Evolutionary conservation across 2,329 filamentous ascomycete genomes (phyloP).

Genomic region (Diaporthe sp.): DNA sequence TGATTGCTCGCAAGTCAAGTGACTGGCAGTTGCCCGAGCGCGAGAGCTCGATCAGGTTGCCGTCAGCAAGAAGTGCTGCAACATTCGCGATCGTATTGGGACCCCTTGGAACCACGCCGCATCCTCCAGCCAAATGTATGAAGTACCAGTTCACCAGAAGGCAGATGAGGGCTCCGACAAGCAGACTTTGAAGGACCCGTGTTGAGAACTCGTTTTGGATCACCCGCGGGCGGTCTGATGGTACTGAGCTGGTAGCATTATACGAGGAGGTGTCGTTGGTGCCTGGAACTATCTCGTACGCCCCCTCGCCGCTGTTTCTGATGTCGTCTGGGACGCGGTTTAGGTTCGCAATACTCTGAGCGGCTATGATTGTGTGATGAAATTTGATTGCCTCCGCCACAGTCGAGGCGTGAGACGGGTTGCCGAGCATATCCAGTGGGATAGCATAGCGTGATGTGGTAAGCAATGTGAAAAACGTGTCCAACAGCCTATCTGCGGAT

Average conservation of each 20-base stretch:
- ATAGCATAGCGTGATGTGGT: neutral
- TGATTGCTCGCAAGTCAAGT: neutral
- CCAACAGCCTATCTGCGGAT: neutral
- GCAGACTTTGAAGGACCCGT: neutral
- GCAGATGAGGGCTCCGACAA: neutral
- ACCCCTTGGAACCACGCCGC: neutral
- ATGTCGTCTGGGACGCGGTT: no score
- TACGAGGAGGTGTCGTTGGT: conserved; percentile 6
- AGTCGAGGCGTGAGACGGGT: neutral
- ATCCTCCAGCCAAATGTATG: neutral
- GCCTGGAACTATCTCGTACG: neutral
- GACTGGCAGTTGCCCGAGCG: neutral
- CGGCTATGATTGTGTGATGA: neutral
- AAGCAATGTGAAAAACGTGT: neutral
- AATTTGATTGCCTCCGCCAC: conserved; percentile 1
- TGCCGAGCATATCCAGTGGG: neutral
- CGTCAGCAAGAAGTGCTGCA: neutral
- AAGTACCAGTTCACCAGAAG: neutral
- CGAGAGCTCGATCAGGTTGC: neutral
- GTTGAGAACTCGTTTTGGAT: neutral
- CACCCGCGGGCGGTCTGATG: neutral
- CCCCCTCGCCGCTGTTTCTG: fast-evolving
- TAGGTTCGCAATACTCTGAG: neutral
- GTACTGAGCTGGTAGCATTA: neutral
- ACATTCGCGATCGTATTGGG: neutral